A percentile compares a stretch with the other conserved stretches of the same genome.
Evolutionary conservation across 768 basidiomycete species (phyloP).

Genomic region (Boletellus ananas): DNA sequence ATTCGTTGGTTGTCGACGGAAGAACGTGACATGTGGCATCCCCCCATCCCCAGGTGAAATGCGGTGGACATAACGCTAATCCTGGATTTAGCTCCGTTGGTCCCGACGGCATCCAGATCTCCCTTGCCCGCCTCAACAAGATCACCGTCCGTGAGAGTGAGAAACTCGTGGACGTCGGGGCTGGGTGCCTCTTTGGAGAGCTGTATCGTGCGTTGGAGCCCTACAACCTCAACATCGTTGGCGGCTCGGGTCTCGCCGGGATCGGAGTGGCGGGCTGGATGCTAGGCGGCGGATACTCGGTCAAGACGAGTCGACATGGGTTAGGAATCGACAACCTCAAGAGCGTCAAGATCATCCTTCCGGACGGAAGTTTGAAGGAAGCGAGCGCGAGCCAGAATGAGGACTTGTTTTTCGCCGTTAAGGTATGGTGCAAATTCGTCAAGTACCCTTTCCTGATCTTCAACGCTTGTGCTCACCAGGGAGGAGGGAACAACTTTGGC

Average conservation of each 20-base stretch:
- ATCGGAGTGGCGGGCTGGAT: conserved; percentile 34
- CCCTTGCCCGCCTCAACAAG: conserved; percentile 24
- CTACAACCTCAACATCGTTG: conserved; percentile 18
- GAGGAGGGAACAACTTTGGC: conserved; percentile 28
- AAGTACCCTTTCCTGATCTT: background rate
- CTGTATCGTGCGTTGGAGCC: conserved; percentile 21
- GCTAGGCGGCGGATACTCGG: conserved; percentile 34
- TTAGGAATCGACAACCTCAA: conserved; percentile 33
- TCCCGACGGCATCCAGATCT: conserved; percentile 28
- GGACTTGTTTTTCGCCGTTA: conserved; percentile 6
- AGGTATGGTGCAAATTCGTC: background rate
- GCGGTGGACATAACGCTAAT: conserved; percentile 30
- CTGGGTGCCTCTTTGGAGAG: conserved; percentile 29
- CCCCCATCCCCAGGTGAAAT: conserved; percentile 24
- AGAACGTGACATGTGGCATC: background rate
- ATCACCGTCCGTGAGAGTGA: conserved; percentile 2
- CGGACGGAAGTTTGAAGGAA: conserved; percentile 19
- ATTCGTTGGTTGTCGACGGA: background rate
- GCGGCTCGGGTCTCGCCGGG: conserved; percentile 18
- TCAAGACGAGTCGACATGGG: conserved; percentile 32
- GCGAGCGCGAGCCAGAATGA: conserved; percentile 2
- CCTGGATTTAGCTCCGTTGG: conserved; percentile 30
- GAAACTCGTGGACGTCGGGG: conserved; percentile 20
- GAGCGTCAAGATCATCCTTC: conserved; percentile 26
- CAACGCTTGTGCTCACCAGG: background rate